Evolutionary conservation across 2,329 filamentous ascomycete species (phyloP).

Genomic region (Phialocephala sp.): DNA sequence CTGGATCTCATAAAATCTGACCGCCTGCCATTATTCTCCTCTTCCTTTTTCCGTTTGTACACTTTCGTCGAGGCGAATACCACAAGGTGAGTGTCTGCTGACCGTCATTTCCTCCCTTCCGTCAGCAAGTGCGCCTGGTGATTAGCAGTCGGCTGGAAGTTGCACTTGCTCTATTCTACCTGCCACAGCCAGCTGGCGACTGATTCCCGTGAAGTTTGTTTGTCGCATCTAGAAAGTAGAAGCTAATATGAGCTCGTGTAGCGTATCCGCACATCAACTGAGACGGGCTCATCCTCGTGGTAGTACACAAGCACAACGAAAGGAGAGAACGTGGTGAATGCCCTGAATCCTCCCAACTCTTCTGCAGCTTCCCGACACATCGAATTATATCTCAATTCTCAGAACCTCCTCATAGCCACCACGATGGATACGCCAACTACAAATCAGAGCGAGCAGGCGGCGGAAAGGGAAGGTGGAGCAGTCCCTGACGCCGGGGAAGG

Average conservation of each 20-base stretch:
- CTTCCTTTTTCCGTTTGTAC: background rate
- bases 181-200: constrained; percentile 24
- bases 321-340: constrained; percentile 5
- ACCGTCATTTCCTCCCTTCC: constrained; percentile 15
- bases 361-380: constrained; percentile 21
- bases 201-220: constrained; percentile 5
- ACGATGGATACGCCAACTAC: constrained; percentile 41
- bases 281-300: constrained; percentile 1
- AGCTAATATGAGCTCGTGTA: constrained; percentile 16
- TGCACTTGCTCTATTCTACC: constrained; percentile 17
- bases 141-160: constrained; percentile 18
- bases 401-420: constrained; percentile 9
- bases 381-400: background rate
- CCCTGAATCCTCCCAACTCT: background rate
- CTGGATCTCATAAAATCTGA: constrained; percentile 16
- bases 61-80: constrained; percentile 1
- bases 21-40: constrained; percentile 6
- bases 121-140: constrained; percentile 13
- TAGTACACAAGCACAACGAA: background rate
- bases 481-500: constrained; percentile 30
- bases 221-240: background rate
- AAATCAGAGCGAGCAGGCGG: constrained; percentile 34
- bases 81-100: constrained; percentile 31
- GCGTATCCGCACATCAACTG: constrained; percentile 1
- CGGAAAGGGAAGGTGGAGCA: constrained; percentile 33